phyloP scores from a whole-genome alignment of 257 asterid genomes.

The Lycium barbarum region DNA sequence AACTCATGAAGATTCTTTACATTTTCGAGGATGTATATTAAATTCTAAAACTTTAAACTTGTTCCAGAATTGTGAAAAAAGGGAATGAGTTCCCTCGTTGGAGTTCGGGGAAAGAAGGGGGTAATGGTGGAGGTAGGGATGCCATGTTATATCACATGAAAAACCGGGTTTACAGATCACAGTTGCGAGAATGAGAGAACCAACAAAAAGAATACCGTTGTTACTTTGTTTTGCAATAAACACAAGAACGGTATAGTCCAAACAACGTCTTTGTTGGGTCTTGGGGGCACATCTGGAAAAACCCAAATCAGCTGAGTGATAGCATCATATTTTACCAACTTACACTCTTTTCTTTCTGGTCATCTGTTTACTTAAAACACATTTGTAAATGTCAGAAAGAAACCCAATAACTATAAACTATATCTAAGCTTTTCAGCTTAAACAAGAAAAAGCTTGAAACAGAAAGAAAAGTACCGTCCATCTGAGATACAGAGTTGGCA shows the following conservation, averaged over 20 bases:
- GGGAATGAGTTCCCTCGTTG: not conserved
- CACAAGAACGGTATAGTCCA: slow-evolving; percentile 17
- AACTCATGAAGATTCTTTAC: not conserved
- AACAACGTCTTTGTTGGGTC: slow-evolving; percentile 27
- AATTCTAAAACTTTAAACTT: not conserved
- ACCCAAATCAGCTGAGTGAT: slow-evolving; percentile 19
- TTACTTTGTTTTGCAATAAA: slow-evolving; percentile 11
- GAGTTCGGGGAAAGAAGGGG: not conserved
- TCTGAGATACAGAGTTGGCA: not conserved
- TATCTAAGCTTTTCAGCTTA: not conserved
- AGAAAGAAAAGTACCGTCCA: not conserved
- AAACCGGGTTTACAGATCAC: slow-evolving; percentile 44
- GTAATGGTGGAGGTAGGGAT: not conserved
- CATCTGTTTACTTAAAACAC: not conserved
- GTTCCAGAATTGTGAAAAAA: not conserved
- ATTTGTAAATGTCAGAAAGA: slow-evolving; percentile 15
- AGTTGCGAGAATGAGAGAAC: slow-evolving; percentile 38
- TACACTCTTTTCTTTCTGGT: not conserved
- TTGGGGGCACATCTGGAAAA: slow-evolving; percentile 30
- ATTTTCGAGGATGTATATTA: not conserved
- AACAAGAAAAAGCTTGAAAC: not conserved
- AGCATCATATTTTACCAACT: slow-evolving; percentile 28
- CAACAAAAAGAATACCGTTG: slow-evolving; percentile 28
- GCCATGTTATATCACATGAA: slow-evolving; percentile 51
- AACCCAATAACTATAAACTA: slow-evolving; percentile 4